Evolutionary conservation across 208 protist genomes (phyloP), one percentile per base, ranked within the genome.

Genomic region (Acanthamoeba sp.): DNA sequence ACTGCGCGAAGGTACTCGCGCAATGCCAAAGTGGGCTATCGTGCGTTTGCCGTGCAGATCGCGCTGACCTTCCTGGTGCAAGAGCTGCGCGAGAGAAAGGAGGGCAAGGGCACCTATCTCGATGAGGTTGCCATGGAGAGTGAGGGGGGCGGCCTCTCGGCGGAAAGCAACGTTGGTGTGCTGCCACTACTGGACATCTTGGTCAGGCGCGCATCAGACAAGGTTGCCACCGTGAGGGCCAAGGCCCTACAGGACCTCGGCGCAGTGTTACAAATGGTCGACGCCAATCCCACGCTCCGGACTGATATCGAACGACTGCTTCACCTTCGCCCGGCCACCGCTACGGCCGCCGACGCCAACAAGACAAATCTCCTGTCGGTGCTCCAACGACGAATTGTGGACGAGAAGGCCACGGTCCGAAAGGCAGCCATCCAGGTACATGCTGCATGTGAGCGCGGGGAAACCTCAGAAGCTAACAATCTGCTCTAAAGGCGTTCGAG

Each of bases 21-120:
- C 14, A 93, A 93, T 78, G 88, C 88, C 34, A 93, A 93, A 42
- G 88, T 93, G 12, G 36, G 50, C 34, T 93, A 93, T 29, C 42
- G 88, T 24, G n/a, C 50, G 66, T 93, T 93, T 55, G 88, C 88
- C 32, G 88, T 93, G 16, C 88, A 93, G n/a, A 20, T 93, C 29
- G 88, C 88, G 24, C 40, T 80, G 16, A 6, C 20, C 22, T 55
- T 93, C 42, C 22, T 93, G 62, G 34, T 50, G 7, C 88, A 93
- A 48, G 88, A 93, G 64, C 62, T 80, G 18, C 24, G 45, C n/a
- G 88, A 90, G 50, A 78, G 88, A 18, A 71, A 78, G 59, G 29
- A 71, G 66, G 64, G 88, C 6, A 50, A 48, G 34, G 84, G 84
- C 24, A 90, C 84, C 38, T 90, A 42, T 27, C 59, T 90, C n/a